Conservation (phyloP, 1,139 yeast genomes). For the Kluyveromyces sp. region DNA sequence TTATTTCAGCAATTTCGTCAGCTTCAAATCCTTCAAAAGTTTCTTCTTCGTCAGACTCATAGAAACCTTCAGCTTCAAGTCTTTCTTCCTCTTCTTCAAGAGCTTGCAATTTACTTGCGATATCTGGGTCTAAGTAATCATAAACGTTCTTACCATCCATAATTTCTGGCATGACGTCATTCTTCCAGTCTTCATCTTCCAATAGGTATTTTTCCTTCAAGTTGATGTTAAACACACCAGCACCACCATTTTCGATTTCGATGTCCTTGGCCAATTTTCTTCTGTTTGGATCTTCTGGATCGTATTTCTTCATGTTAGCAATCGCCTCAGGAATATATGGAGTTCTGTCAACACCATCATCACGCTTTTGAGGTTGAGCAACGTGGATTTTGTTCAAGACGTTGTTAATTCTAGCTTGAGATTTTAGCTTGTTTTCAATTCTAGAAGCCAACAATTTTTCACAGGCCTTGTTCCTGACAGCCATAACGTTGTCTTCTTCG, state of each 20-base stretch:
- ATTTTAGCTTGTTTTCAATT: slow-evolving; percentile 93
- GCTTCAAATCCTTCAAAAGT: slow-evolving; percentile 58
- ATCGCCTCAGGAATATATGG: slow-evolving; percentile 78
- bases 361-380: slow-evolving; percentile 83
- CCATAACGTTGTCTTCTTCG: slow-evolving; percentile 92
- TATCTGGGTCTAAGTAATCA: slow-evolving; percentile 95
- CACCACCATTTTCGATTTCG: slow-evolving; percentile 95
- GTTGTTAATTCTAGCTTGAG: slow-evolving; percentile 79
- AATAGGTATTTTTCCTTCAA: slow-evolving; percentile 83
- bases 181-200: slow-evolving; percentile 97
- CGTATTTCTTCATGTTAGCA: slow-evolving; percentile 54
- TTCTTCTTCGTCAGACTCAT: slow-evolving; percentile 78
- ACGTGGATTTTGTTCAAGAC: slow-evolving; percentile 94
- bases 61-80: slow-evolving; percentile 89
- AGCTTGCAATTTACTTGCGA: slow-evolving; percentile 85
- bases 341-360: slow-evolving; percentile 62
- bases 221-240: slow-evolving; percentile 93
- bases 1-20: slow-evolving; percentile 64
- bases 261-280: slow-evolving; percentile 77
- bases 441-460: slow-evolving; percentile 92
- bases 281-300: slow-evolving; percentile 73
- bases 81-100: slow-evolving; percentile 95
- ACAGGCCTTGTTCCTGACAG: slow-evolving; percentile 93
- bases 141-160: slow-evolving; percentile 94
- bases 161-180: slow-evolving; percentile 94